A percentile compares a stretch with the other conserved stretches of the same genome.
Evolutionary conservation across 75 land plant genomes (phyloP).

Genomic region (Pseudotsuga menziesii): DNA sequence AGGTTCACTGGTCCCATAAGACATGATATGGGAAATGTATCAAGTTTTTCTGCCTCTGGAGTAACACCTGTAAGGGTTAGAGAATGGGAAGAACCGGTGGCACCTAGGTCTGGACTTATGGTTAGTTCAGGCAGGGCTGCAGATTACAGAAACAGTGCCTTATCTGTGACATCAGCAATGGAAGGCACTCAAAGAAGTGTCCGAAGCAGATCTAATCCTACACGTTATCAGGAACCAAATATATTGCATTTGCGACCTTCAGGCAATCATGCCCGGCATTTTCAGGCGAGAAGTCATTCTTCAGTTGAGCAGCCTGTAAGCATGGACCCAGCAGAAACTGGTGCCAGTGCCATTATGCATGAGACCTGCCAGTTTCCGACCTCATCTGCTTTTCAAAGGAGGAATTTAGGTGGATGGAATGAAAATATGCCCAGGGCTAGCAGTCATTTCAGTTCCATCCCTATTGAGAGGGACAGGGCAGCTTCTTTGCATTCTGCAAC

Average conservation of each 20-base stretch:
- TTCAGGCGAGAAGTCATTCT: neutral
- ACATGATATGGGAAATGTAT: neutral
- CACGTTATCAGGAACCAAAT: conserved; percentile 4
- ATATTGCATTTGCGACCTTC: neutral
- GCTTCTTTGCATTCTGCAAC: neutral
- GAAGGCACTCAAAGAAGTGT: conserved; percentile 4
- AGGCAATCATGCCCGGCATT: neutral
- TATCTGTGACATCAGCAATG: neutral
- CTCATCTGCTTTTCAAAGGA: neutral
- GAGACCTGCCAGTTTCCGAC: neutral
- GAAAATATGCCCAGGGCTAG: conserved; percentile 3
- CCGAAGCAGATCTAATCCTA: neutral
- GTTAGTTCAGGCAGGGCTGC: neutral
- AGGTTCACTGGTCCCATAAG: neutral
- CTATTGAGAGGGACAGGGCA: neutral
- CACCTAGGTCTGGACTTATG: neutral
- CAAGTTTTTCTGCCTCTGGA: conserved; percentile 3
- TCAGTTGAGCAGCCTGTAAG: conserved; percentile 1
- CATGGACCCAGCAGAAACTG: neutral
- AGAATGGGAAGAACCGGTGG: neutral
- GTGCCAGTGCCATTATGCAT: neutral
- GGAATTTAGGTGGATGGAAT: neutral
- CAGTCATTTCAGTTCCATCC: neutral
- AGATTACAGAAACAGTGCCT: conserved; percentile 4
- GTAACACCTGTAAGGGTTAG: neutral